Evolutionary conservation across 2,329 filamentous ascomycete genomes (phyloP), one percentile per base, ranked within the genome.

Genomic region (Beauveria australis): DNA sequence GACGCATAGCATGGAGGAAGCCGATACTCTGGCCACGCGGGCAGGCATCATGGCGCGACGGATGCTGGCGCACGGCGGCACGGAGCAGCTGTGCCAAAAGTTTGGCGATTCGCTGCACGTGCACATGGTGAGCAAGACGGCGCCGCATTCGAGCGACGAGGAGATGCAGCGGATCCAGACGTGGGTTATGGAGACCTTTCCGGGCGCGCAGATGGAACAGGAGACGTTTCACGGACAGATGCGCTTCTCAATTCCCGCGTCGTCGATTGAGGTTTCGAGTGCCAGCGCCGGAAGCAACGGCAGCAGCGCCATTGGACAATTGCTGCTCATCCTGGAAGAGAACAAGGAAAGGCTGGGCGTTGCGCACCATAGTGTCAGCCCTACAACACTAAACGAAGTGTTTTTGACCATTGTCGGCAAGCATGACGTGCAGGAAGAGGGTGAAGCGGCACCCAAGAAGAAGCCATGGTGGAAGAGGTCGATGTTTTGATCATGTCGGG

Each of bases 371-470:
- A 89, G 86, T 51, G 89, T 94, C 64, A 88, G 83, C 59, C 89
- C 89, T 43, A 92, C 90, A 26, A 93, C 89, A n/a, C 75, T 95
- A 48, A 91, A 95, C 70, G 89, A 95, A 73, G 90, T 95, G 0
- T 96, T 96, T 72, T 73, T 96, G 71, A 82, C 81, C 28, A 92
- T 95, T 70, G 90, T 95, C 0, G 85, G 85, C 3, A 82, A 84
- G 71, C 86, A 93, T 71, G 83, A 90, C 71, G 82, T 92, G 2
- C 78, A 85, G 65, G 89, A 92, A 71, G 91, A 91, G 74, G 79
- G 79, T 14, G 81, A 81, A 61, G 72, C 70, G 43, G 52, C 56
- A 30, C 61, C 52, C 0, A 62, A 68, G 51, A 62, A 69, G 59
- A 67, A 63, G 57, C 64, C 63, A 6, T 67, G 68, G 65, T 67